Evolutionary conservation across 2,329 filamentous ascomycete genomes (phyloP).

Genomic region (Fusarium subglutinans): DNA sequence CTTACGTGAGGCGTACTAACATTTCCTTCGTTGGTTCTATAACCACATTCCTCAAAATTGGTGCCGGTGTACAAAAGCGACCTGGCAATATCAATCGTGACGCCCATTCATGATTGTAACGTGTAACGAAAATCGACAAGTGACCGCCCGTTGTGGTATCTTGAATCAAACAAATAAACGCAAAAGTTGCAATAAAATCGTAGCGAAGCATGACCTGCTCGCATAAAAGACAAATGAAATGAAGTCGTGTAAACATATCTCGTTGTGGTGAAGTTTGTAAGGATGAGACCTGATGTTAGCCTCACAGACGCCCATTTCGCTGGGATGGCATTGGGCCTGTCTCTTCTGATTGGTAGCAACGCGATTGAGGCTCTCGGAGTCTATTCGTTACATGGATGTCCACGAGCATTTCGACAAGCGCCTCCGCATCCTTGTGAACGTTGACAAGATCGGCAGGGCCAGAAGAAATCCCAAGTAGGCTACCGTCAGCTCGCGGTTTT

Average conservation of each 20-base stretch:
- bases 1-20: conserved; percentile 14
- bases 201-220: background rate
- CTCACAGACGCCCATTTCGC: conserved; percentile 10
- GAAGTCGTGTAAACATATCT: conserved; percentile 13
- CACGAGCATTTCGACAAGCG: conserved; percentile 62
- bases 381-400: conserved; percentile 57
- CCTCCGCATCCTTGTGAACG: conserved; percentile 60
- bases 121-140: conserved; percentile 34
- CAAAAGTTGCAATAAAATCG: conserved; percentile 6
- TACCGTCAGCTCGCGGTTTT: conserved; percentile 53
- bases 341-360: conserved; percentile 45
- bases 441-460: conserved; percentile 54
- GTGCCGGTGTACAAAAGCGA: conserved; percentile 9
- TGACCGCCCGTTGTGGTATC: conserved; percentile 44
- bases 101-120: conserved; percentile 43
- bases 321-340: conserved; percentile 52
- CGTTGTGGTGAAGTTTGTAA: background rate
- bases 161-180: conserved; percentile 34
- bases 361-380: conserved; percentile 44
- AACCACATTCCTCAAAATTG: background rate
- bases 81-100: conserved; percentile 30
- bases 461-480: conserved; percentile 48
- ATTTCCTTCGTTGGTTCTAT: conserved; percentile 32
- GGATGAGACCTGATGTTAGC: background rate
- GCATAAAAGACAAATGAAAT: conserved; percentile 14